phyloP scores from a whole-genome alignment of 805 yeast genomes.

The Pichia sporocuriosa region DNA sequence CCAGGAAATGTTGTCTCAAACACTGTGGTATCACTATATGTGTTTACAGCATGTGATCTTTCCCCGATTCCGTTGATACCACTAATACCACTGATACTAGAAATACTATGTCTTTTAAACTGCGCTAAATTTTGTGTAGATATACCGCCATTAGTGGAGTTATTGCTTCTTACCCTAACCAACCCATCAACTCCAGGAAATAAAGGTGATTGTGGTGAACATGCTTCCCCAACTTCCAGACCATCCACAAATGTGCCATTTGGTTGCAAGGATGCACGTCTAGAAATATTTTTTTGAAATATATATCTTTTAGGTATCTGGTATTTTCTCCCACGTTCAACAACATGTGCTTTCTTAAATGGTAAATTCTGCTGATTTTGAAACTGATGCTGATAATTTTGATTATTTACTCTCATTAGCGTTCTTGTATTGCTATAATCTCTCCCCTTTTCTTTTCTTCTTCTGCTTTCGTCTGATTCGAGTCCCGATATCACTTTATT shows the following conservation, averaged over 20 bases:
- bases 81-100: slow-evolving; percentile 12
- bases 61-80: not conserved
- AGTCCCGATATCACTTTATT: too few relatives aligned
- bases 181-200: slow-evolving; percentile 8
- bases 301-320: slow-evolving; percentile 27
- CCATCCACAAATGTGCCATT: not conserved
- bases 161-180: slow-evolving; percentile 14
- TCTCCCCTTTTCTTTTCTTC: too few relatives aligned
- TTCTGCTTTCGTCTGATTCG: too few relatives aligned
- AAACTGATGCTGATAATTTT: not conserved
- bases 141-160: slow-evolving; percentile 2
- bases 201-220: not conserved
- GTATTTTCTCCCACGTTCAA: slow-evolving; percentile 24
- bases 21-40: slow-evolving; percentile 26
- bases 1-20: slow-evolving; percentile 20
- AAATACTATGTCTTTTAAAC: slow-evolving; percentile 20
- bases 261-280: slow-evolving; percentile 1
- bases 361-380: not conserved
- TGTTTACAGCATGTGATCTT: slow-evolving; percentile 17
- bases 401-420: too few relatives aligned
- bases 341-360: too few relatives aligned
- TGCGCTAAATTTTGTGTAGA: slow-evolving; percentile 8
- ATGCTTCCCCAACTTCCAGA: not conserved
- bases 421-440: too few relatives aligned
- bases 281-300: slow-evolving; percentile 13